phyloP scores from a whole-genome alignment of 805 yeast genomes.

The Starmerella cellae region DNA sequence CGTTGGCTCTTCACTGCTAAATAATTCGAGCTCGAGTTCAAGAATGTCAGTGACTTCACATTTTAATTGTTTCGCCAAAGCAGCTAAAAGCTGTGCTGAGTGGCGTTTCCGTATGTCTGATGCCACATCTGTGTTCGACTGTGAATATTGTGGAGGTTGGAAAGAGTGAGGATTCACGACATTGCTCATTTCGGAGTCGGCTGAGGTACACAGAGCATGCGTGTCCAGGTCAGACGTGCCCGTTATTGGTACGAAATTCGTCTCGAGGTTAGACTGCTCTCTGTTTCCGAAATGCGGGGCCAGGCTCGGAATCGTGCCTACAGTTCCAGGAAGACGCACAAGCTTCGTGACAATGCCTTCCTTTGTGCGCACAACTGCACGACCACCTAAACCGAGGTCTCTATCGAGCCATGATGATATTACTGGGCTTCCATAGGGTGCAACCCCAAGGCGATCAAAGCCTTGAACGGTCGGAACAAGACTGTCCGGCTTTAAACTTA shows the following conservation, averaged over 20 bases:
- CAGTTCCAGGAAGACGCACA: slow-evolving; percentile 68
- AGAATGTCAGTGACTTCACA: slow-evolving; percentile 47
- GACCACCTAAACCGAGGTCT: slow-evolving; percentile 80
- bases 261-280: slow-evolving; percentile 59
- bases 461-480: slow-evolving; percentile 53
- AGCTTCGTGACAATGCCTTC: slow-evolving; percentile 42
- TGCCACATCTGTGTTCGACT: slow-evolving; percentile 38
- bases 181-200: not conserved
- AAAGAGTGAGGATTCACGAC: slow-evolving; percentile 24
- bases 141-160: slow-evolving; percentile 21
- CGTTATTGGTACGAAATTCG: slow-evolving; percentile 74
- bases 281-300: slow-evolving; percentile 78
- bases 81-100: slow-evolving; percentile 50
- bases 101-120: slow-evolving; percentile 58
- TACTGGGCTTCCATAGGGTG: slow-evolving; percentile 84
- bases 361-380: slow-evolving; percentile 55
- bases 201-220: not conserved
- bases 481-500: slow-evolving; percentile 78
- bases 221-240: slow-evolving; percentile 35
- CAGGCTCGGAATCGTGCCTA: slow-evolving; percentile 81
- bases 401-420: slow-evolving; percentile 95
- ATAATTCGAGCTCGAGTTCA: slow-evolving; percentile 83
- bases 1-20: slow-evolving; percentile 69
- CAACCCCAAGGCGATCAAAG: slow-evolving; percentile 71
- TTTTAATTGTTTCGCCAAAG: slow-evolving; percentile 53